phyloP scores from a whole-genome alignment of 163 green algal species.

The Coccomyxa subellipsoidea region DNA sequence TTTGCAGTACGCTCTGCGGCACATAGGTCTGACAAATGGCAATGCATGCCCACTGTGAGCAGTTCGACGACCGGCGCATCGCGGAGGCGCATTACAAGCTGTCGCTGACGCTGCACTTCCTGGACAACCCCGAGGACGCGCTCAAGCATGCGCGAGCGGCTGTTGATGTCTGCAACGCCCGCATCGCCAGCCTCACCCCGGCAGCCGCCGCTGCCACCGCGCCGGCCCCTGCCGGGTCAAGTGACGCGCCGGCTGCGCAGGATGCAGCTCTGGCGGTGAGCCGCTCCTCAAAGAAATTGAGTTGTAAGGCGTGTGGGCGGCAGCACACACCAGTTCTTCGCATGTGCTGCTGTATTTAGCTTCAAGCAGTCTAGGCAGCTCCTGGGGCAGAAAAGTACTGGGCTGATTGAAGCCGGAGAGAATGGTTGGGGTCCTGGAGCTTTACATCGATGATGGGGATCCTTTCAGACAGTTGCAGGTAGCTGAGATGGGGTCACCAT shows the following conservation, averaged over 20 bases:
- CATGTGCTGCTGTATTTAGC: no score
- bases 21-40: no score
- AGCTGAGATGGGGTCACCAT: neutral
- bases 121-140: constrained; percentile 32
- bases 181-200: neutral
- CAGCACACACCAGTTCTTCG: no score
- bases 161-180: neutral
- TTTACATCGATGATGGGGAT: no score
- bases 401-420: no score
- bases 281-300: neutral
- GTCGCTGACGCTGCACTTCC: constrained; percentile 53
- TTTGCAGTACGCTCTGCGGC: neutral
- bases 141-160: constrained; percentile 17
- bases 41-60: no score
- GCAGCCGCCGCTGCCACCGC: neutral
- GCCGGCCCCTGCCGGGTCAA: no score
- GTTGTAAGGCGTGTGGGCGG: no score
- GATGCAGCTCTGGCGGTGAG: neutral
- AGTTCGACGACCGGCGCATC: constrained; percentile 49
- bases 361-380: no score
- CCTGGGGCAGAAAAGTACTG: no score
- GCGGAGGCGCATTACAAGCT: constrained; percentile 68
- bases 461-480: no score
- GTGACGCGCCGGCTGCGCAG: constrained; percentile 5
- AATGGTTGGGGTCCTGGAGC: no score